Base-by-base conservation (phyloP, 139 green algal species). In the Eudorina sp. region DNA sequence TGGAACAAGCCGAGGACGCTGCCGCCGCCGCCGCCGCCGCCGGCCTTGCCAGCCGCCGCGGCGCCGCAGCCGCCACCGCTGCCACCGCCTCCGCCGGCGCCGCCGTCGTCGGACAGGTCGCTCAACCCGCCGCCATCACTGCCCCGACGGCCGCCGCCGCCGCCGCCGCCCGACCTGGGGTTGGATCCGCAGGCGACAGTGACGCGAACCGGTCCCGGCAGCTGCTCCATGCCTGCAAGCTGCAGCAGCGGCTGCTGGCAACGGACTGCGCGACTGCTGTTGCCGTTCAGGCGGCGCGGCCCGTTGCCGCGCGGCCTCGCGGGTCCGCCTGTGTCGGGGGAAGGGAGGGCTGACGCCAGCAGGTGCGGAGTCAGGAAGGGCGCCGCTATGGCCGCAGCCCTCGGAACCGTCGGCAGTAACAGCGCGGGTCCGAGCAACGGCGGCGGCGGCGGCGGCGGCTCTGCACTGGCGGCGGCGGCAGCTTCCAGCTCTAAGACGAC, bases 1-100 rank as follows among this genome's bases (percentile, higher is more conserved):
- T 85, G 58, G 25, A 85, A 85, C 16, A 75, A 3, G 1, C 77
- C 77, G 18, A 72, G 36, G 36, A 84, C 53, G 46, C 53, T 38
- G 77, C 53, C 76, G 34, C 19, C 76, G 34, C 19, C 76, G 31
- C 70, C 40, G 27, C 16, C 68, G 19, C 36, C 68, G 34, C 40
- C 70, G 41, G 29, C 70, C 41, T 25, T 79, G 31, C 68, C 31
- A 29, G 13, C 40, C 70, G 70, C 16, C n/a, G 62, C 9, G 29
- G n/a, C 62, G 62, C 62, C 29, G 62, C 16, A 14, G 68, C 68
- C 62, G n/a, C 62, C 29, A 18, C 55, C 19, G 68, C 68, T 16
- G 19, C 25, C 68, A 76, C 25, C 68, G 2, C 25, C 68, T 25
- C 31, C 41, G 25, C 36, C 70, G 41, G 55, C 70, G 3, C 19